Evolutionary conservation across 805 yeast species (phyloP).

Genomic region (Hanseniaspora opuntiae): DNA sequence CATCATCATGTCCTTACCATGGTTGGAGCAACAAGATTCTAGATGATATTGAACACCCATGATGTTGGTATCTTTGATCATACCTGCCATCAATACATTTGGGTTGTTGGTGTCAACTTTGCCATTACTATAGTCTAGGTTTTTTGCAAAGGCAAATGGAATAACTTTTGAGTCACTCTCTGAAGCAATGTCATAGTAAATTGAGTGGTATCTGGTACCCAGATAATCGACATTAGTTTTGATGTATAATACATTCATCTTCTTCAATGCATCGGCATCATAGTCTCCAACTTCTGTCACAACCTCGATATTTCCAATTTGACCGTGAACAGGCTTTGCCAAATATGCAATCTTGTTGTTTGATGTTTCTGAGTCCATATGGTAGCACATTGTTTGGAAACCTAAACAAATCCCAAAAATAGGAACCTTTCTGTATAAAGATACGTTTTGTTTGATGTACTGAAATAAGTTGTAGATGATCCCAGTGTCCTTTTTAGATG

Average conservation of each 20-base stretch:
- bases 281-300: neutral
- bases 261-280: constrained; percentile 10
- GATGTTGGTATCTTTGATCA: constrained; percentile 48
- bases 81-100: constrained; percentile 64
- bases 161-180: constrained; percentile 25
- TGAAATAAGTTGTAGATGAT: constrained; percentile 31
- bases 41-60: constrained; percentile 97
- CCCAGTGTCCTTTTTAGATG: constrained; percentile 64
- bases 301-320: constrained; percentile 40
- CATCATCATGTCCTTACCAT: constrained; percentile 44
- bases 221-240: constrained; percentile 27
- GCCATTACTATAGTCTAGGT: constrained; percentile 14
- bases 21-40: constrained; percentile 72
- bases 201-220: constrained; percentile 81
- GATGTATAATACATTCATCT: constrained; percentile 14
- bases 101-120: constrained; percentile 21
- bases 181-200: neutral
- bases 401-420: constrained; percentile 88
- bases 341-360: constrained; percentile 37
- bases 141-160: constrained; percentile 47
- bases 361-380: constrained; percentile 31
- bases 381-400: constrained; percentile 64
- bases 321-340: constrained; percentile 68
- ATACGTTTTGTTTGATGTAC: neutral
- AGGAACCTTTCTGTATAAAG: constrained; percentile 33